Conservation (phyloP, 768 basidiomycete species). For the Podaxis sp. region DNA sequence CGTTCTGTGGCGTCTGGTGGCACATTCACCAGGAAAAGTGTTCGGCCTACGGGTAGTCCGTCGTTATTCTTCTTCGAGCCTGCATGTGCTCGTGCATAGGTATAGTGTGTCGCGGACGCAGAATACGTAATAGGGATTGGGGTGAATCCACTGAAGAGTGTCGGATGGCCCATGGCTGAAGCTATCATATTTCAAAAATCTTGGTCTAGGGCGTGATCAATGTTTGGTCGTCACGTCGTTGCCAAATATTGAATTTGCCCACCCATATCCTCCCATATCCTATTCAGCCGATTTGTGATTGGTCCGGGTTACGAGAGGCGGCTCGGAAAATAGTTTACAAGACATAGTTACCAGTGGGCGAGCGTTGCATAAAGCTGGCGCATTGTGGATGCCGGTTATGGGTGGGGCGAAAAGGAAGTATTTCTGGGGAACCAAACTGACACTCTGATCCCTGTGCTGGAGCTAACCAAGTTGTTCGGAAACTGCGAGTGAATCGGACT, state of each 20-base stretch:
- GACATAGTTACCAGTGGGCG: too few relatives aligned
- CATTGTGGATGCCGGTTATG: too few relatives aligned
- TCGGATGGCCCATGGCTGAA: constrained; percentile 10
- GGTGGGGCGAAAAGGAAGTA: too few relatives aligned
- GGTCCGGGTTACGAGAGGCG: too few relatives aligned
- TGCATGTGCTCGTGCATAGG: constrained; percentile 75
- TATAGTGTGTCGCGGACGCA: constrained; percentile 55
- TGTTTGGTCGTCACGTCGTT: neutral
- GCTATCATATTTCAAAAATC: constrained; percentile 7
- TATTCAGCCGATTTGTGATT: too few relatives aligned
- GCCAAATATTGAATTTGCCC: neutral
- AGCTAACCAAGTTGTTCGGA: too few relatives aligned
- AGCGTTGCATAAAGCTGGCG: too few relatives aligned
- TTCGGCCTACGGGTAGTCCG: constrained; percentile 58
- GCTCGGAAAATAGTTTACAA: too few relatives aligned
- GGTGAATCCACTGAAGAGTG: constrained; percentile 45
- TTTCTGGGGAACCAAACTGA: too few relatives aligned
- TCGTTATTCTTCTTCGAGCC: constrained; percentile 41
- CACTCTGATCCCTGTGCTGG: too few relatives aligned
- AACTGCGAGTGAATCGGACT: too few relatives aligned
- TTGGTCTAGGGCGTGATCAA: neutral
- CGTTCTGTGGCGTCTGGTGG: constrained; percentile 87
- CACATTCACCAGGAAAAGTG: constrained; percentile 86
- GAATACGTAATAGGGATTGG: constrained; percentile 45
- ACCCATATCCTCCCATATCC: too few relatives aligned